Conservation (phyloP, 768 basidiomycete species). For the Chlorophyllum brunneum region DNA sequence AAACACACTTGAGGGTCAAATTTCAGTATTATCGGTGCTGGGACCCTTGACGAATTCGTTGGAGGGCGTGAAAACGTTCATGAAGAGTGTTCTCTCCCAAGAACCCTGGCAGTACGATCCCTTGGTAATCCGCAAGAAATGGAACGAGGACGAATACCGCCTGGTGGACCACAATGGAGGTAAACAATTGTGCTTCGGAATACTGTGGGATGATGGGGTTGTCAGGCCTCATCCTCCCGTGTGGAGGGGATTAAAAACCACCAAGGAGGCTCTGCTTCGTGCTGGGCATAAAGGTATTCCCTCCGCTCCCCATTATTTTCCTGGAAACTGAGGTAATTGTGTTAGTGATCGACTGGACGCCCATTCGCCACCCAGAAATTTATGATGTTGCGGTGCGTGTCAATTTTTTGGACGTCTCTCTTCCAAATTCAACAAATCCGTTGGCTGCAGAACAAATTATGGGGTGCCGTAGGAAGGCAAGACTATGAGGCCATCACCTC, state of each 20-base stretch:
- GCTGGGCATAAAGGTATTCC: slow-evolving; percentile 68
- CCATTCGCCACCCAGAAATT: slow-evolving; percentile 49
- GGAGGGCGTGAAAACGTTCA: slow-evolving; percentile 61
- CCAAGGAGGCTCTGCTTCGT: slow-evolving; percentile 50
- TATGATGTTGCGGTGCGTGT: slow-evolving; percentile 25
- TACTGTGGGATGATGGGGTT: slow-evolving; percentile 67
- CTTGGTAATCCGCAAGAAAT: slow-evolving; percentile 48
- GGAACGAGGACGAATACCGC: slow-evolving; percentile 56
- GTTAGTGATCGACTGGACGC: slow-evolving; percentile 69
- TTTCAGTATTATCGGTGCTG: slow-evolving; percentile 65
- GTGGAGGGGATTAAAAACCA: slow-evolving; percentile 50
- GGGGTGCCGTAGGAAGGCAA: slow-evolving; percentile 41
- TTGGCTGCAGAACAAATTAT: slow-evolving; percentile 34
- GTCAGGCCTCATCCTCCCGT: slow-evolving; percentile 64
- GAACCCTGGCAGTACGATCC: slow-evolving; percentile 71
- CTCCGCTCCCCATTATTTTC: not conserved
- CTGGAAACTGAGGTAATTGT: not conserved
- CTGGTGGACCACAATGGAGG: slow-evolving; percentile 57
- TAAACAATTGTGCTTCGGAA: slow-evolving; percentile 48
- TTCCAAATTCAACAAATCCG: not conserved
- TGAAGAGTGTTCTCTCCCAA: slow-evolving; percentile 53
- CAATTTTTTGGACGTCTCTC: not conserved
- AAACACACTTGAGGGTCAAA: slow-evolving; percentile 68
- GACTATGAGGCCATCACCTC: slow-evolving; percentile 40
- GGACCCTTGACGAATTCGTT: slow-evolving; percentile 66